Percentiles rank a stretch among this genome's conserved stretches.
These are phyloP conservation scores for Sutorius eximius DNA, from an alignment of 1,284 basidiomycete genomes.

Conservation along the genomic window DNA sequence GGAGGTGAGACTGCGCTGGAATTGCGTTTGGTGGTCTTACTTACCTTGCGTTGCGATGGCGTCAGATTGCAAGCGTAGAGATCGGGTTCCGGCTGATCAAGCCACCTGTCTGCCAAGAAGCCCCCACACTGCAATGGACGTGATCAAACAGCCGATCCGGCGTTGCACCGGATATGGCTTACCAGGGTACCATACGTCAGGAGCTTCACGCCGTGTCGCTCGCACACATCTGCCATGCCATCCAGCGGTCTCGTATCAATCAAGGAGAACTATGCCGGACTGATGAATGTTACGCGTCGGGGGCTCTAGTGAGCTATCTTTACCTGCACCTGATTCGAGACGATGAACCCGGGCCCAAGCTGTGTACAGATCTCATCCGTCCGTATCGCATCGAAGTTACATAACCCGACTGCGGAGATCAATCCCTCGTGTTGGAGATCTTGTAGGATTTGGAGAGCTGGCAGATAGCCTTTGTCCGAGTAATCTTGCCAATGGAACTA, in stretches of 20 bases:
- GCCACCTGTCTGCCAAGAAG: conserved; percentile 76
- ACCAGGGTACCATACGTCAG: conserved; percentile 81
- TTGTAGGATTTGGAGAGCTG: conserved; percentile 57
- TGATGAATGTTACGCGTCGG: conserved; percentile 13
- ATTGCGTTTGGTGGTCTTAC: conserved; percentile 7
- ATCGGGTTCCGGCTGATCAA: conserved; percentile 67
- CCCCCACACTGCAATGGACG: conserved; percentile 65
- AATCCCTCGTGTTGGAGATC: conserved; percentile 62
- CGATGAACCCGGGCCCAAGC: conserved; percentile 64
- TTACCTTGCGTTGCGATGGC: conserved; percentile 78
- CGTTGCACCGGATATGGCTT: conserved; percentile 23
- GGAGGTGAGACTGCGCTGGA: not conserved
- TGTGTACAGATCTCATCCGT: conserved; percentile 79
- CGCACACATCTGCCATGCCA: conserved; percentile 74
- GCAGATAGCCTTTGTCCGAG: conserved; percentile 64
- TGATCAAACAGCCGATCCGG: conserved; percentile 6
- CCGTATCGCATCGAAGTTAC: conserved; percentile 75
- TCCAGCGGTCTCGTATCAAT: conserved; percentile 76
- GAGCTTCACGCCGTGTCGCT: conserved; percentile 69
- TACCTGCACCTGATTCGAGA: conserved; percentile 83
- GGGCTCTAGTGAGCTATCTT: conserved; percentile 6
- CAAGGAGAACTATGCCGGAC: conserved; percentile 64
- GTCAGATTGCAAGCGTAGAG: conserved; percentile 61
- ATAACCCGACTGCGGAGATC: conserved; percentile 69
- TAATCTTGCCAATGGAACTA: conserved; percentile 86